Evolutionary conservation across 2,329 filamentous ascomycete genomes (phyloP).

Genomic region (Colletotrichum trifolii): DNA sequence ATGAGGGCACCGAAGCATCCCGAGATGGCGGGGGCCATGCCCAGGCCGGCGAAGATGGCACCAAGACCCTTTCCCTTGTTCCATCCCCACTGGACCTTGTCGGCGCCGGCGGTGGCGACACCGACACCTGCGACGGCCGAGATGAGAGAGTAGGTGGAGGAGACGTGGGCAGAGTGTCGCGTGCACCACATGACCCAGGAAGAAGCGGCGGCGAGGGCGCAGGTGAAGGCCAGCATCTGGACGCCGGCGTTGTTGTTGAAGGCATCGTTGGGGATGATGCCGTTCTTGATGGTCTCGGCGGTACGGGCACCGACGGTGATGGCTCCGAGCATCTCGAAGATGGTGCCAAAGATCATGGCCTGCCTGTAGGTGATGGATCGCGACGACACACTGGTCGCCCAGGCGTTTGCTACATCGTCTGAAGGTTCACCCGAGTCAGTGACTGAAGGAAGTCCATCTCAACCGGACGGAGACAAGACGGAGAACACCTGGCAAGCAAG

Average conservation of each 20-base stretch:
- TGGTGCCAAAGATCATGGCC: constrained; percentile 72
- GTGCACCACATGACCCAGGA: constrained; percentile 87
- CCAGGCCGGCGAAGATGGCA: constrained; percentile 77
- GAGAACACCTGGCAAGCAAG: background rate
- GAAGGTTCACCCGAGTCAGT: constrained; percentile 22
- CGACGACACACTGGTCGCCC: constrained; percentile 86
- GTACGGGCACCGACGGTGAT: constrained; percentile 75
- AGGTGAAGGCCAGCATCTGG: constrained; percentile 75
- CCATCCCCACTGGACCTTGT: constrained; percentile 76
- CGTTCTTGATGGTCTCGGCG: constrained; percentile 83
- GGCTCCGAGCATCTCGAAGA: constrained; percentile 77
- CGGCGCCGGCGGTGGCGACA: constrained; percentile 72
- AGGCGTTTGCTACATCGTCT: constrained; percentile 88
- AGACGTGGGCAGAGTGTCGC: constrained; percentile 77
- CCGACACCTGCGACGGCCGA: constrained; percentile 76
- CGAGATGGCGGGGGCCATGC: constrained; percentile 77
- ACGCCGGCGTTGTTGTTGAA: constrained; percentile 72
- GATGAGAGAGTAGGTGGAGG: constrained; percentile 78
- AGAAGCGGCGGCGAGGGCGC: constrained; percentile 72
- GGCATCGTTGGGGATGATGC: constrained; percentile 71
- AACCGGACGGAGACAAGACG: background rate
- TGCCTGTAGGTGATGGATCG: constrained; percentile 77
- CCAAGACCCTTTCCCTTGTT: constrained; percentile 75
- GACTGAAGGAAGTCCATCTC: constrained; percentile 9
- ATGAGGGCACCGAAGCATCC: constrained; percentile 73